Base-by-base conservation (phyloP, 140 eudicot genomes). In the Stevia rebaudiana region DNA sequence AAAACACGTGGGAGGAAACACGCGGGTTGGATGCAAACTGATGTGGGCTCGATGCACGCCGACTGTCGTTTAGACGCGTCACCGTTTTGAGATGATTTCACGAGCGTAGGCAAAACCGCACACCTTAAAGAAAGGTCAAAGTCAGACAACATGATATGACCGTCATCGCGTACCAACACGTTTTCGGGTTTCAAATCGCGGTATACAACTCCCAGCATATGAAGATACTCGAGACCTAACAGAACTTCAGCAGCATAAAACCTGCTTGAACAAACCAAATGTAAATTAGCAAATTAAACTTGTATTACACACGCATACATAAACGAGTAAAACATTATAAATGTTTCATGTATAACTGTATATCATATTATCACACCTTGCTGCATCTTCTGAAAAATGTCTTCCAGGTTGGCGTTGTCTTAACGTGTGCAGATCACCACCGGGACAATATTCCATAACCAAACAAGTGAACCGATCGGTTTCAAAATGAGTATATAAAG, bases 81-180 rank as follows among this genome's bases (percentile, higher is more conserved):
- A 1, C 74, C 48, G 43, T 81, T 76, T 6, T 51, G 61, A n/a
- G 91, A 80, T 7, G 70, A 76, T 75, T 67, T 74, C 42, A 89
- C 78, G 4, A 89, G 92, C 52, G 97, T 89, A 6, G 97, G 97
- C 10, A 90, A 83, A 23, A 79, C 88, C 13, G 83, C 76, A 72
- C 95, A 85, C 74, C 95, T 67, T 31, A 89, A 64, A 60, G 97
- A 85, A 43, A 89, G 94, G 82, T 89, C 95, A 47, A 89, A 89
- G 65, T 89, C 95, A 6, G 97, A 89, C n/a, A 89, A 78, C 97
- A 86, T 89, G 61, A 89, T 89, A 74, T 89, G 97, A 72, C 97
- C 97, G 35, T 89, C 97, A 15, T 89, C 97, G 4, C 97, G 90
- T 47, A 89, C 91, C 28, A 89, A 79, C 36, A 89, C 88, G 35